phyloP scores from a whole-genome alignment of 768 basidiomycete genomes.

The Melanogaster broomeanus region DNA sequence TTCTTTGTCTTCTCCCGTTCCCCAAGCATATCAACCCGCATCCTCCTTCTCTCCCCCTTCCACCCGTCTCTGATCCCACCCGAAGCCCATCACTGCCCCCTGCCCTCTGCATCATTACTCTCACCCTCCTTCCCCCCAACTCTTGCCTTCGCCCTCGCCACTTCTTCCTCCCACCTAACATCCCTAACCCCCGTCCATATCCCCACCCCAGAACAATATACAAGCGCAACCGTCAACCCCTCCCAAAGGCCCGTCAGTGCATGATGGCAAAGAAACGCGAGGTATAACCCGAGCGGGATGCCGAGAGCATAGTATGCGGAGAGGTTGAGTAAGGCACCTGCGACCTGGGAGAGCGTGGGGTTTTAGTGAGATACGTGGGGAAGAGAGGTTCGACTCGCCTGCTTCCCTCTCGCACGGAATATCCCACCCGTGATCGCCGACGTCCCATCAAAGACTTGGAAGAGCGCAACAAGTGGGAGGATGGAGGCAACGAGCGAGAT shows the following conservation, averaged over 20 bases:
- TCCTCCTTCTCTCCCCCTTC: constrained; percentile 35
- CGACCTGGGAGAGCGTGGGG: constrained; percentile 40
- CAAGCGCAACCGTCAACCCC: constrained; percentile 70
- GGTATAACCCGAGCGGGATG: constrained; percentile 79
- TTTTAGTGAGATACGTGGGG: not conserved
- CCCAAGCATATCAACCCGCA: too few species aligned
- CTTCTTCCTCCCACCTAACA: constrained; percentile 74
- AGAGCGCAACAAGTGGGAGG: constrained; percentile 73
- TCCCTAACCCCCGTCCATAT: constrained; percentile 48
- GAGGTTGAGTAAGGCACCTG: constrained; percentile 63
- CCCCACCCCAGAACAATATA: constrained; percentile 61
- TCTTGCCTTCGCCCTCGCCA: constrained; percentile 14
- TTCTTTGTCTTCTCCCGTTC: not conserved
- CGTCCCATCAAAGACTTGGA: constrained; percentile 86
- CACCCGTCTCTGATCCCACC: constrained; percentile 37
- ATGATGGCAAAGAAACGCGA: constrained; percentile 61
- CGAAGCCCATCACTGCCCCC: not conserved
- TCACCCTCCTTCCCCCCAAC: constrained; percentile 49
- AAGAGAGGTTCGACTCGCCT: constrained; percentile 37
- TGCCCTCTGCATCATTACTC: constrained; percentile 32
- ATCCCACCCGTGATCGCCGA: constrained; percentile 71
- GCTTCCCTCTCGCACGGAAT: constrained; percentile 81
- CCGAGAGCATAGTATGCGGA: constrained; percentile 82
- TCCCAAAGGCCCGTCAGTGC: constrained; percentile 82
- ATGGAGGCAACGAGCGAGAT: constrained; percentile 53